Evolutionary conservation across 2,329 filamentous ascomycete species (phyloP), one percentile per base, ranked within the genome.

Genomic region (Xylaria sp.): DNA sequence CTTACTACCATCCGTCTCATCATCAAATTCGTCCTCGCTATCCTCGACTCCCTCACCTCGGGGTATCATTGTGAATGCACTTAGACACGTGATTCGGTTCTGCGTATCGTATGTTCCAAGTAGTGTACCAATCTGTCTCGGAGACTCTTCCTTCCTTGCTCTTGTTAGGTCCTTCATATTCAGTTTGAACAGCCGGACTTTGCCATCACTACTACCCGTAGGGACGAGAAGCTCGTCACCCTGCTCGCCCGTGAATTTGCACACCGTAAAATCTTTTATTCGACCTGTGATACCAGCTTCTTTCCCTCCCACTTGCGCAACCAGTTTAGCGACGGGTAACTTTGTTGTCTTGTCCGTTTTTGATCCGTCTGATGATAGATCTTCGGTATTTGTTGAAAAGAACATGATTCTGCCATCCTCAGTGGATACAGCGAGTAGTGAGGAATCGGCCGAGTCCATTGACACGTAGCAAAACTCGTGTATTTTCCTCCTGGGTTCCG

Each of bases 401-500:
- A 98, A 92, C 53, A 96, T 72, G 35, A 98, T 84, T 54, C 91
- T 84, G 0, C 95, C 95, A 73, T 98, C 94, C 74, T 98, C 95
- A 0, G 95, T 97, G 1, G 92, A 92, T 1, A 95, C 81, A 0
- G 90, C 88, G 41, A 98, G 77, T 5, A 93, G 75, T 7, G 75
- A 74, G n/a, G 77, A 72, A 35, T 87, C 84, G 21, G 77, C 77
- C 49, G 78, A 77, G 15, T 82, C 79, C 19, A 84, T 72, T 29
- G 81, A 74, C 33, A 97, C 71, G 74, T 97, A 97, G 59, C 81
- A 80, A 66, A 97, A 82, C 71, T 94, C 87, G 73, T 97, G 93
- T 23, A 98, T 80, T 79, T 97, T 98, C 17, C 88, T 93, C 67
- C 82, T 81, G 1, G 87, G 85, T 40, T 83, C 80, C 11, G 90